These are phyloP conservation scores for California macrophylla DNA, from an alignment of 441 rosid species.

Conservation along the genomic window DNA sequence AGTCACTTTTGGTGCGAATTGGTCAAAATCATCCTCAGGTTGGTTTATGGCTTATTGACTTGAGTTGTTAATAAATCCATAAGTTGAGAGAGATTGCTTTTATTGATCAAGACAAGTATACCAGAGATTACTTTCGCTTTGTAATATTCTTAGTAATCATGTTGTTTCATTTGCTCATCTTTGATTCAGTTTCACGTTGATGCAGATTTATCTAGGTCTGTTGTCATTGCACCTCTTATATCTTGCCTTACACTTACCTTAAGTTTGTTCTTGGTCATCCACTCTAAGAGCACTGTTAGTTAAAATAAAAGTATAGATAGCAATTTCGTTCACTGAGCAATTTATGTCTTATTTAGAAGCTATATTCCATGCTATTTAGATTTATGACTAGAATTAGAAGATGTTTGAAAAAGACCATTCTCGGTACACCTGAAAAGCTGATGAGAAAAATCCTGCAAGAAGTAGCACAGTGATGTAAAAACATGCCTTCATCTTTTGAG, in stretches of 20 bases:
- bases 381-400: not conserved
- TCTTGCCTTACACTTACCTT: not conserved
- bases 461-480: not conserved
- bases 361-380: not conserved
- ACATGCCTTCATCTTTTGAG: not conserved
- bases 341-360: not conserved
- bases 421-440: not conserved
- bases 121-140: not conserved
- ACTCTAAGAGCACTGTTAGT: not conserved
- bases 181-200: not conserved
- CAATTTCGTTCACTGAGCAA: not conserved
- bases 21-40: slow-evolving; percentile 99
- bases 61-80: not conserved
- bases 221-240: not conserved
- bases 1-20: slow-evolving; percentile 88
- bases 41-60: slow-evolving; percentile 18
- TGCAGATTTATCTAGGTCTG: not conserved
- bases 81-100: not conserved
- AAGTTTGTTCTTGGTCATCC: not conserved
- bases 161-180: not conserved
- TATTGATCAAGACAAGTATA: not conserved
- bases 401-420: not conserved
- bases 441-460: not conserved
- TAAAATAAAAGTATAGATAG: not conserved
- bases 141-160: not conserved